Base-by-base conservation (phyloP, 2,329 filamentous ascomycete genomes). In the Diatrype stigma region DNA sequence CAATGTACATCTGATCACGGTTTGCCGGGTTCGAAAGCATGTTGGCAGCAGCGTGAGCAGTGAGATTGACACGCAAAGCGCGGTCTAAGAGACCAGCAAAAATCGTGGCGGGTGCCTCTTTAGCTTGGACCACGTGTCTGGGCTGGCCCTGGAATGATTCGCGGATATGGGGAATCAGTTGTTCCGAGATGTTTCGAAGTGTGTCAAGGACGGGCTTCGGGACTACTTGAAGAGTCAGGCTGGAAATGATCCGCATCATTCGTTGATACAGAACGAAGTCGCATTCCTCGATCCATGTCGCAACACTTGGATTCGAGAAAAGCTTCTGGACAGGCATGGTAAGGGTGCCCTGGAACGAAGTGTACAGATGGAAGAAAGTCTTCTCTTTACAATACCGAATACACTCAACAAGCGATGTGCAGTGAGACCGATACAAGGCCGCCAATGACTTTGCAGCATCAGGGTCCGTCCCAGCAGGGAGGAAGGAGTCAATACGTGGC, bases 311-410 rank as follows among this genome's bases (percentile, higher is more conserved):
- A 63, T 96, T 84, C 14, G 85, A 85, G 62, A 99, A 87, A 2
- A 99, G 74, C 69, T 95, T 96, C 68, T 96, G 91, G 3, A 97
- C 93, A 6, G 94, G 94, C 70, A 96, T 95, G 1, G 94, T 99
- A 62, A 99, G 81, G 2, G 92, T 97, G 50, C 94, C 94, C 63
- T 96, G 90, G 68, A 99, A 97, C 1, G 93, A 94, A 6, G 89
- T 92, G 67, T 95, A 96, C 16, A 96, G 81, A 58, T 95, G 90
- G 67, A 96, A 96, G 68, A 99, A 96, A 6, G 91, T 93, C 72
- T 96, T 96, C 69, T 96, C 90, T 65, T 94, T 95, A 77, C 93
- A 96, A 68, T 90, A 97, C 28, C 94, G 88, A 55, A 99, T 91
- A 61, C 90, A 93, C 70, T 99, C 94, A 30, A 99, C 88, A 5